phyloP scores from a whole-genome alignment of 352 stramenopile species.

The Pythium phragmiticola region DNA sequence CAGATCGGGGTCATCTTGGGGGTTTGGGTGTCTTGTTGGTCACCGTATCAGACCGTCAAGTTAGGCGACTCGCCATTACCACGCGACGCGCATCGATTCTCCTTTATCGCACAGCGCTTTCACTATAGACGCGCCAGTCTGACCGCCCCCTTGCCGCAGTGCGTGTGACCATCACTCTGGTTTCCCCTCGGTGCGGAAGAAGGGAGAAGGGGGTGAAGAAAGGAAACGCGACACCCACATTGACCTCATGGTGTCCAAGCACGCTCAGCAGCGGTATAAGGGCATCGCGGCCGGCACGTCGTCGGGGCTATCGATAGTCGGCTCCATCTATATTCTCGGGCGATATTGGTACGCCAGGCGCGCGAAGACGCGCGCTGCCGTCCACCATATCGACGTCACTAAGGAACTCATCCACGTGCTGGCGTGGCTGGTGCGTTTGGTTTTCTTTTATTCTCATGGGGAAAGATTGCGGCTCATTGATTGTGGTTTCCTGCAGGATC shows the following conservation, averaged over 20 bases:
- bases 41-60: background rate
- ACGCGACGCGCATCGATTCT: background rate
- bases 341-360: conserved; percentile 76
- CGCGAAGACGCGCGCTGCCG: conserved; percentile 33
- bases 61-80: background rate
- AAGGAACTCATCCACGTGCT: conserved; percentile 87
- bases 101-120: background rate
- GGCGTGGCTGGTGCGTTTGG: conserved; percentile 55
- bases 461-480: background rate
- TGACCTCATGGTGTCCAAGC: conserved; percentile 16
- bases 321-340: conserved; percentile 79
- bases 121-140: background rate
- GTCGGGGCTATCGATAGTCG: conserved; percentile 78
- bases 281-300: conserved; percentile 62
- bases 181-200: background rate
- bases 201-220: background rate
- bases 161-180: conserved; percentile 20
- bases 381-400: conserved; percentile 74
- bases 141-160: background rate
- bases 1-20: conserved; percentile 3
- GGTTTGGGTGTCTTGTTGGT: background rate
- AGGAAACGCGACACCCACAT: conserved; percentile 1
- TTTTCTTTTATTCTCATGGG: background rate
- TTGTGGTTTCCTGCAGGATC: conserved; percentile 36
- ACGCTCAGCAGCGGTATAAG: conserved; percentile 29